phyloP scores from a whole-genome alignment of 2,329 filamentous ascomycete genomes.

The Microsporum ferrugineum region DNA sequence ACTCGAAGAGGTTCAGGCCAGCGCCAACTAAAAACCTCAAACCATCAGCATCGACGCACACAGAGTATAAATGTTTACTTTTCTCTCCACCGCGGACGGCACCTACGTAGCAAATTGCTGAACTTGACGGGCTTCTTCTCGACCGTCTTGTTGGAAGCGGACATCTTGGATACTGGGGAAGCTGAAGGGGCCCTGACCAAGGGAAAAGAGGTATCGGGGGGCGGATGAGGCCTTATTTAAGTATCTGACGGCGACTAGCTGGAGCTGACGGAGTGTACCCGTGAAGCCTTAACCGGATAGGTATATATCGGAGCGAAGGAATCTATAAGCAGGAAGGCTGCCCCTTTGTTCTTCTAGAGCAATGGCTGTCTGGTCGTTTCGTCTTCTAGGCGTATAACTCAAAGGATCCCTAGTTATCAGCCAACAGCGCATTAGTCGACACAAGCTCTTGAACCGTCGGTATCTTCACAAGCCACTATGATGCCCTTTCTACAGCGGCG shows the following conservation, averaged over 20 bases:
- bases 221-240: constrained; percentile 1
- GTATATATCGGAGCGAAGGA: background rate
- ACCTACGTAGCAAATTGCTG: constrained; percentile 78
- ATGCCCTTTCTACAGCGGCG: background rate
- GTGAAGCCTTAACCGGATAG: background rate
- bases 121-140: constrained; percentile 99
- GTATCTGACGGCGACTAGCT: background rate
- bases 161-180: constrained; percentile 26
- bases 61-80: background rate
- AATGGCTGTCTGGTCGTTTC: background rate
- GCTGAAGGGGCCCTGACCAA: constrained; percentile 88
- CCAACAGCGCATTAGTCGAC: background rate
- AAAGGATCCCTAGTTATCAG: background rate
- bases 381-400: background rate
- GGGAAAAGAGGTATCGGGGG: constrained; percentile 44
- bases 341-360: background rate
- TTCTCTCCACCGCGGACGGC: background rate
- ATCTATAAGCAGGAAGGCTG: background rate
- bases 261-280: background rate
- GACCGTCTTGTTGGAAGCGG: constrained; percentile 43
- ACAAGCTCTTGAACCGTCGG: background rate
- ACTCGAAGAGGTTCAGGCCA: constrained; percentile 92
- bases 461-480: background rate
- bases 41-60: constrained; percentile 1
- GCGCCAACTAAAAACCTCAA: constrained; percentile 52